Evolutionary conservation across 495 filamentous ascomycete species (phyloP), one percentile per base, ranked within the genome.

Genomic region (Penicillium roqueforti): DNA sequence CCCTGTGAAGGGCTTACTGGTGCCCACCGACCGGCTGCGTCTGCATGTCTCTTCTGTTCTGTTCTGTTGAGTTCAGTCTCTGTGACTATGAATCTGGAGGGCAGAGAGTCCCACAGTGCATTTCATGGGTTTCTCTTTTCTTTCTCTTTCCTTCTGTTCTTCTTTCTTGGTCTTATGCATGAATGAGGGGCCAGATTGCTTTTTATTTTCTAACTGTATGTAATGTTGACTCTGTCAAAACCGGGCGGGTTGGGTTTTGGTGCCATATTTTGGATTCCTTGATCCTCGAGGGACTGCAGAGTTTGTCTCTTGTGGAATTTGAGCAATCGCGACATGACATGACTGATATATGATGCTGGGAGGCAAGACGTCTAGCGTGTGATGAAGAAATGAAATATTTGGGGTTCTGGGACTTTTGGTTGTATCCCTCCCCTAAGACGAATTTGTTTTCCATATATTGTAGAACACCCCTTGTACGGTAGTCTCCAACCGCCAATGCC

Each of bases 171-270:
- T 36, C 38, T 42, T 51, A 23, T 42, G 26, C 49, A 43, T 42
- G 18, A 18, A 13, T 41, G 16, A 39, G 38, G 49, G 49, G 42
- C 42, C 41, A 44, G n/a, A 45, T 45, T n/a, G 42, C 8, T 51
- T 55, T 46, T 56, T 31, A 31, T 31, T 31, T 31, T 47, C 59
- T 64, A 63, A 54, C 29, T 67, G 53, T 65, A 67, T 67, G 54
- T 67, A 65, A 67, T 67, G 51, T 60, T 63, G 47, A 60, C 39
- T 34, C 32, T 44, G 42, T 53, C 42, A 52, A 41, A 52, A 26
- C 10, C 36, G n/a, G 9, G 44, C 44, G 51, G 28, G 45, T 49
- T 58, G 42, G 22, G 48, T 47, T 60, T 50, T 55, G 48, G 42
- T 51, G 60, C 38, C 19, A 58, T 49, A 50, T 58, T 57, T 58